Conservation (phyloP, 352 stramenopile genomes). For the Globisporangium camurandrum region DNA sequence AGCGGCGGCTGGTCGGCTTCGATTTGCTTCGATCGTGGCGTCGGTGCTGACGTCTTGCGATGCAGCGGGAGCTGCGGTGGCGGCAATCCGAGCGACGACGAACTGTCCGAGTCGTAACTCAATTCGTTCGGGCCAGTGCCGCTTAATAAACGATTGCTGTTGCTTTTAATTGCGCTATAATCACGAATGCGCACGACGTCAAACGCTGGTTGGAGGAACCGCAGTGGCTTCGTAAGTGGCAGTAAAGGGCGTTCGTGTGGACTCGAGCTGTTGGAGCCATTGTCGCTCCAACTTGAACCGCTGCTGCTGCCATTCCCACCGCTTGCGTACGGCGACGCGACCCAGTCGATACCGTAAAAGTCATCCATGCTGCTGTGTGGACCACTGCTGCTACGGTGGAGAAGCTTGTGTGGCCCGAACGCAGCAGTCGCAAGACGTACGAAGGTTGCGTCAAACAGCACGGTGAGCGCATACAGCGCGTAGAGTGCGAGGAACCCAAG, state of each 20-base stretch:
- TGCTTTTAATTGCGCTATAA: constrained; percentile 12
- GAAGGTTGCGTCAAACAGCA: constrained; percentile 56
- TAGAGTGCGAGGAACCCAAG: constrained; percentile 74
- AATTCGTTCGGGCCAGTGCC: background rate
- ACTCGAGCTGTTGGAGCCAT: constrained; percentile 1
- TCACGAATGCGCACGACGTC: constrained; percentile 26
- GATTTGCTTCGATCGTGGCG: constrained; percentile 26
- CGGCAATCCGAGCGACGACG: constrained; percentile 17
- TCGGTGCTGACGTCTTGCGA: constrained; percentile 53
- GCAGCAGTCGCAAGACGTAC: constrained; percentile 9
- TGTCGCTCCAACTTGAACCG: constrained; percentile 9
- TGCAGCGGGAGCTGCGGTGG: constrained; percentile 19
- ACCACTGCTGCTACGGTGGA: constrained; percentile 12
- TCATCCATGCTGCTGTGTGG: constrained; percentile 25
- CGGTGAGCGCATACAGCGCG: constrained; percentile 40
- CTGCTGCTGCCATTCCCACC: constrained; percentile 17
- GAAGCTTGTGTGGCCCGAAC: too few relatives aligned
- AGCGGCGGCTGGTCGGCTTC: background rate
- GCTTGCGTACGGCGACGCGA: constrained; percentile 9
- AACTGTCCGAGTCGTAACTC: constrained; percentile 44
- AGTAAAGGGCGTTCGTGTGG: background rate
- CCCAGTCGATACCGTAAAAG: constrained; percentile 14
- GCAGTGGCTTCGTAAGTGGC: too few relatives aligned
- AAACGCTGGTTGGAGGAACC: constrained; percentile 18
- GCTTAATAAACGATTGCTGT: too few relatives aligned